A percentile compares a stretch with the other conserved stretches of the same genome.
Evolutionary conservation across 177 flowering plant species (phyloP).

Genomic region (Tripterygium wilfordii): DNA sequence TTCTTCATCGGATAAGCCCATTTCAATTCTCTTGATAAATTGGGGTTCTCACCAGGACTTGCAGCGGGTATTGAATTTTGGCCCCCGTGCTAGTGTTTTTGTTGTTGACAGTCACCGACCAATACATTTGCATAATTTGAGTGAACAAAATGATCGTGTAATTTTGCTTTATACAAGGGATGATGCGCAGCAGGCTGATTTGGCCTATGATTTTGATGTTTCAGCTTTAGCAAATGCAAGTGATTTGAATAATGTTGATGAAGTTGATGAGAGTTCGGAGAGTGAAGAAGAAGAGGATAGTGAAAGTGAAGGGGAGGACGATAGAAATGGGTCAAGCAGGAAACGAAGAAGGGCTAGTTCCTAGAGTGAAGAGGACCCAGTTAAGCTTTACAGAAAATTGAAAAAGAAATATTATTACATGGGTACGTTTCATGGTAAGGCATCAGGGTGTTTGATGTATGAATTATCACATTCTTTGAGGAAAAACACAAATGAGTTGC

Average conservation of each 20-base stretch:
- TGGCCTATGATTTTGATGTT: constrained; percentile 75
- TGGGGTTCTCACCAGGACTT: constrained; percentile 94
- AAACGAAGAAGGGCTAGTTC: constrained; percentile 41
- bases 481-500: constrained; percentile 83
- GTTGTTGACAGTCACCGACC: constrained; percentile 94
- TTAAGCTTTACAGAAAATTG: constrained; percentile 47
- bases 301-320: constrained; percentile 45
- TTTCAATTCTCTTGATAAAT: constrained; percentile 69
- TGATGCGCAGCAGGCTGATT: constrained; percentile 78
- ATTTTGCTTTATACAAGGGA: constrained; percentile 68
- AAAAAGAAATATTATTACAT: constrained; percentile 66
- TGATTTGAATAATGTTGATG: constrained; percentile 64
- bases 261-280: constrained; percentile 34
- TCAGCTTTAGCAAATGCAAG: constrained; percentile 64
- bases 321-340: constrained; percentile 27
- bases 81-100: constrained; percentile 53
- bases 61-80: constrained; percentile 42
- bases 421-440: constrained; percentile 93
- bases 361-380: constrained; percentile 45
- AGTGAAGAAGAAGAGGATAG: constrained; percentile 49
- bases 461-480: constrained; percentile 69
- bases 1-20: constrained; percentile 31
- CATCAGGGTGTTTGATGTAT: constrained; percentile 91
- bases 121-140: constrained; percentile 80
- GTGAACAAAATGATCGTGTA: constrained; percentile 56